These are phyloP conservation scores for Mycena citricolor DNA, from an alignment of 1,284 basidiomycete species.

Conservation along the genomic window DNA sequence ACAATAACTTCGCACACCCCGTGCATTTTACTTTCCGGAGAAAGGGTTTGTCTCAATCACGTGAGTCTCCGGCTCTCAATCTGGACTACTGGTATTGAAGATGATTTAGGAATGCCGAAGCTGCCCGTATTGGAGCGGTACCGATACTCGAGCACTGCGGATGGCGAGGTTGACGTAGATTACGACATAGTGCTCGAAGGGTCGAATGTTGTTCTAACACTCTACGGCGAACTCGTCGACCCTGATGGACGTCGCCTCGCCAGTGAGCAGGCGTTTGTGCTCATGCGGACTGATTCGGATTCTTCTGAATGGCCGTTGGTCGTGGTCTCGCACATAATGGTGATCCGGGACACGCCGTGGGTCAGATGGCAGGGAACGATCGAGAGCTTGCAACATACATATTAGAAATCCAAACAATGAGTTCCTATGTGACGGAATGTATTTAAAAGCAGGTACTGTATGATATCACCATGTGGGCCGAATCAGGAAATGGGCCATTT, in stretches of 20 bases:
- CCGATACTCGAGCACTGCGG: slow-evolving; percentile 4
- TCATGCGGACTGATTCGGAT: slow-evolving; percentile 1
- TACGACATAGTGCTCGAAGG: slow-evolving; percentile 18
- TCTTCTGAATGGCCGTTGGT: slow-evolving; percentile 15
- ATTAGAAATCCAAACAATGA: too few relatives aligned
- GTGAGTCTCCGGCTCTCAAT: slow-evolving; percentile 1
- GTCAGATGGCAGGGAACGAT: slow-evolving; percentile 14
- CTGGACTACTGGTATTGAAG: neutral
- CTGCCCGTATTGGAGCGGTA: slow-evolving; percentile 11
- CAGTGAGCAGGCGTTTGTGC: slow-evolving; percentile 19
- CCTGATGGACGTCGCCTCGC: slow-evolving; percentile 3
- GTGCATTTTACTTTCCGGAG: slow-evolving; percentile 14
- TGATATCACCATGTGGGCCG: too few relatives aligned
- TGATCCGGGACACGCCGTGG: slow-evolving; percentile 20
- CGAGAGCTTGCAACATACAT: slow-evolving; percentile 3
- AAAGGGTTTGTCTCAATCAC: slow-evolving; percentile 1
- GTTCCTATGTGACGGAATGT: too few relatives aligned
- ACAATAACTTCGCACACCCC: slow-evolving; percentile 13
- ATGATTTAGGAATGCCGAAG: slow-evolving; percentile 14
- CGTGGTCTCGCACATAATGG: slow-evolving; percentile 14
- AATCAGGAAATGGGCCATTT: too few relatives aligned
- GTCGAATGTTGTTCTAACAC: slow-evolving; percentile 11
- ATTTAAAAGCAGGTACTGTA: too few relatives aligned
- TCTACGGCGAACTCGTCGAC: slow-evolving; percentile 14
- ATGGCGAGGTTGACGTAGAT: slow-evolving; percentile 11